phyloP scores from a whole-genome alignment of 129 eudicot species.

The Chrysanthemum seticuspe region DNA sequence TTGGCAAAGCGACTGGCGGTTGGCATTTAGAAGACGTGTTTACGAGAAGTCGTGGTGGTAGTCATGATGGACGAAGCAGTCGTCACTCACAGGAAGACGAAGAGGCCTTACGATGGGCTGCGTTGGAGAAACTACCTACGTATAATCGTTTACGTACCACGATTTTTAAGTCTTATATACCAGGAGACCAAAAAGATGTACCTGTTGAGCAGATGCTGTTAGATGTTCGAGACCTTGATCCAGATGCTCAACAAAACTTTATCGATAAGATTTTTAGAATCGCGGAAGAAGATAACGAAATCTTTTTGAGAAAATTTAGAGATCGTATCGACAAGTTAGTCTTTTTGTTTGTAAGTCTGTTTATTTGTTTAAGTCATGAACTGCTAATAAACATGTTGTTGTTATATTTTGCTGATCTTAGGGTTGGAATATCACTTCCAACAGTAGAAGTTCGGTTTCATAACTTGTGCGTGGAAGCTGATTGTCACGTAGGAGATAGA shows the following conservation, averaged over 20 bases:
- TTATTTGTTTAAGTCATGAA: not conserved
- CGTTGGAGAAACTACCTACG: slow-evolving; percentile 56
- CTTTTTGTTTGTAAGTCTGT: no score
- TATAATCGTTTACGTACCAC: slow-evolving; percentile 67
- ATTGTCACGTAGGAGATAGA: slow-evolving; percentile 52
- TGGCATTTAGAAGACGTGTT: slow-evolving; percentile 37
- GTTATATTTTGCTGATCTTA: not conserved
- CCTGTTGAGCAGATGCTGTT: slow-evolving; percentile 36
- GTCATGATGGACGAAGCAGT: slow-evolving; percentile 37
- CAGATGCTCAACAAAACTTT: slow-evolving; percentile 54
- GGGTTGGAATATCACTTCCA: slow-evolving; percentile 59
- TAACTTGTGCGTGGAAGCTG: slow-evolving; percentile 43
- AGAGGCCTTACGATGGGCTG: slow-evolving; percentile 70
- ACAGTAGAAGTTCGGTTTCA: slow-evolving; percentile 49
- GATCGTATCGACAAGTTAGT: slow-evolving; percentile 74
- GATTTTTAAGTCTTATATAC: slow-evolving; percentile 41
- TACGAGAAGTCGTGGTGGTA: slow-evolving; percentile 27
- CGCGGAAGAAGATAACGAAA: slow-evolving; percentile 82
- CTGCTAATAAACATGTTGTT: not conserved
- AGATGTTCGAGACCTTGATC: slow-evolving; percentile 54
- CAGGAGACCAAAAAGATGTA: slow-evolving; percentile 24
- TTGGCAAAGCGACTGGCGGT: slow-evolving; percentile 23
- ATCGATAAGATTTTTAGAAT: slow-evolving; percentile 58
- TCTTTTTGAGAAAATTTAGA: slow-evolving; percentile 60
- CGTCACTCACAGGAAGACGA: slow-evolving; percentile 51